Conservation (phyloP, 2,329 filamentous ascomycete species). For the Claviceps purpurea region DNA sequence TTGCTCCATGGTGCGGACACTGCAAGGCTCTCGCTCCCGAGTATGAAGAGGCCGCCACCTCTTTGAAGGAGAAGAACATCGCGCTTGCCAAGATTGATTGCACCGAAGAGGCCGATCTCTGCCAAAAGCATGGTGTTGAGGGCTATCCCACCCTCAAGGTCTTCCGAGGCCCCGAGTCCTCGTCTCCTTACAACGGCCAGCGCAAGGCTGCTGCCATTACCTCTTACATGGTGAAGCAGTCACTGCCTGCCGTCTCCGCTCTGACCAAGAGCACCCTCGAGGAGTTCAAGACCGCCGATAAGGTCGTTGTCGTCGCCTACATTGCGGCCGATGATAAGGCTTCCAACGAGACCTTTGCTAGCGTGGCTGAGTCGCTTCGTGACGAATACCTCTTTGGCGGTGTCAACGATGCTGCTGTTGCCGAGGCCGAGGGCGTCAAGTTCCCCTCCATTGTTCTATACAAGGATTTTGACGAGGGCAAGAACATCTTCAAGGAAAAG, state of each 20-base stretch:
- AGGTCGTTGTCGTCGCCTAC: slow-evolving; percentile 89
- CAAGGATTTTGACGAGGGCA: slow-evolving; percentile 97
- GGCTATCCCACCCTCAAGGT: slow-evolving; percentile 98
- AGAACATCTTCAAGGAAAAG: slow-evolving; percentile 64
- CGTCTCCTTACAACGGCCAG: slow-evolving; percentile 69
- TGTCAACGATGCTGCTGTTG: slow-evolving; percentile 68
- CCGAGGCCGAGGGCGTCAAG: slow-evolving; percentile 81
- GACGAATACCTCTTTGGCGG: slow-evolving; percentile 90
- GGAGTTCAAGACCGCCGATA: slow-evolving; percentile 96
- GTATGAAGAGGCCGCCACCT: slow-evolving; percentile 76
- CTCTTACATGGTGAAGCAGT: slow-evolving; percentile 97
- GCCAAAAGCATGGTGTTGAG: slow-evolving; percentile 80
- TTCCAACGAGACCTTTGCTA: slow-evolving; percentile 72
- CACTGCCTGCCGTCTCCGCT: slow-evolving; percentile 77
- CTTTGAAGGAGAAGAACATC: slow-evolving; percentile 79
- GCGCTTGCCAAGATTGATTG: slow-evolving; percentile 82
- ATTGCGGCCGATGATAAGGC: slow-evolving; percentile 68
- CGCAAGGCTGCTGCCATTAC: slow-evolving; percentile 69
- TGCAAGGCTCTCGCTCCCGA: slow-evolving; percentile 95
- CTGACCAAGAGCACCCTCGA: slow-evolving; percentile 72
- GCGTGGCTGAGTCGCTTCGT: slow-evolving; percentile 61
- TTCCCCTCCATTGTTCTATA: slow-evolving; percentile 83
- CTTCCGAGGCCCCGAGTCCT: slow-evolving; percentile 80
- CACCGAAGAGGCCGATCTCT: slow-evolving; percentile 86
- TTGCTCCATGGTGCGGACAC: slow-evolving; percentile 93